Percentiles rank a stretch among this genome's conserved stretches.
Evolutionary conservation across 228 moss, liverwort and hornwort species (phyloP).

Genomic region (Sphagnum magellanicum): DNA sequence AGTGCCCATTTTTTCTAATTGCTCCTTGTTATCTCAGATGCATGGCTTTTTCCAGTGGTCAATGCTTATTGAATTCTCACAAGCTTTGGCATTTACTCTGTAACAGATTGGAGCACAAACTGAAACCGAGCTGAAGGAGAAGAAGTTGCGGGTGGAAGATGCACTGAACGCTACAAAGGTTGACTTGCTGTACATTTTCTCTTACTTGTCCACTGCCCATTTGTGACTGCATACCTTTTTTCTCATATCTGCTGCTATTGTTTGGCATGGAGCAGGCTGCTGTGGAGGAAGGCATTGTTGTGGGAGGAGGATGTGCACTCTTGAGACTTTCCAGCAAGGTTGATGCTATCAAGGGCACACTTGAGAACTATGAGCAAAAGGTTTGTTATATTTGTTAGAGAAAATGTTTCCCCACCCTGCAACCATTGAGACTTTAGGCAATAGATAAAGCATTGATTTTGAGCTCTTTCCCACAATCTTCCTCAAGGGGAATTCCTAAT

Average conservation of each 20-base stretch:
- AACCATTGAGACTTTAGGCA: no score
- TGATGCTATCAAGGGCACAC: constrained; percentile 32
- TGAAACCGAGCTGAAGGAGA: constrained; percentile 56
- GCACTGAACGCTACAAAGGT: constrained; percentile 58
- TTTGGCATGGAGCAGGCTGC: constrained; percentile 20
- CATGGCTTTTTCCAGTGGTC: no score
- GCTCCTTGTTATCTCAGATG: no score
- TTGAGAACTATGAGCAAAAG: constrained; percentile 51
- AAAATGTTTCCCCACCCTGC: no score
- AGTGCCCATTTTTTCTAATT: no score
- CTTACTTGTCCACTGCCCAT: no score
- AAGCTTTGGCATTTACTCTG: no score
- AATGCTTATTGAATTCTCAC: no score
- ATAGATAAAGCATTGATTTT: no score
- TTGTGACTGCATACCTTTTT: no score
- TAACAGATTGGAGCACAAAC: constrained; percentile 52
- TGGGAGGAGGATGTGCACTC: constrained; percentile 48
- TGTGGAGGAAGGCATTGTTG: constrained; percentile 57
- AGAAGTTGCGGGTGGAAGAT: constrained; percentile 54
- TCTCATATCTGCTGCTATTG: not conserved
- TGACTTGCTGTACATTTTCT: not conserved
- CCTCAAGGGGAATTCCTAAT: no score
- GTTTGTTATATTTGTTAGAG: constrained; percentile 3
- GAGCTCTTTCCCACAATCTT: no score
- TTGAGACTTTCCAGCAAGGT: constrained; percentile 41